phyloP scores from a whole-genome alignment of 2,329 filamentous ascomycete genomes.

The Fusarium cicatricum region DNA sequence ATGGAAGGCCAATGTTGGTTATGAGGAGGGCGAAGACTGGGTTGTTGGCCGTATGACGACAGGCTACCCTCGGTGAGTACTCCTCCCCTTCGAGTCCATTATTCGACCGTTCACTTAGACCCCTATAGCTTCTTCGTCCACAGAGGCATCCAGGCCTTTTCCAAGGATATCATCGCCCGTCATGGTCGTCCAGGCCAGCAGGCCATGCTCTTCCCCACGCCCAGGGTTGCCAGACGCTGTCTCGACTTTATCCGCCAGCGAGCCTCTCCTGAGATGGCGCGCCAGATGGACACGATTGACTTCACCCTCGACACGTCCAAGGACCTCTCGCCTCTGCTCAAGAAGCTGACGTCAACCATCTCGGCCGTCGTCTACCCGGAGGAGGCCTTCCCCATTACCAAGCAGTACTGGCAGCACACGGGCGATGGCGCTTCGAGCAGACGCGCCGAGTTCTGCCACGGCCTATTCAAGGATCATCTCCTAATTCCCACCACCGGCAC shows the following conservation, averaged over 20 bases:
- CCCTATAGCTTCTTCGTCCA: conserved; percentile 91
- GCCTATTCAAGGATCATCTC: conserved; percentile 74
- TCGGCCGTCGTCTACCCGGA: conserved; percentile 76
- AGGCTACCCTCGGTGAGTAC: conserved; percentile 81
- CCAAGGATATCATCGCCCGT: conserved; percentile 69
- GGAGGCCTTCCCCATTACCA: conserved; percentile 75
- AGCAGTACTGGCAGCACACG: conserved; percentile 96
- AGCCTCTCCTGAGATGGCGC: conserved; percentile 59
- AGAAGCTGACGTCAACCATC: conserved; percentile 65
- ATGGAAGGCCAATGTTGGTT: conserved; percentile 89
- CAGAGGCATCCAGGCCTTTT: conserved; percentile 79
- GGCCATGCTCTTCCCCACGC: conserved; percentile 85
- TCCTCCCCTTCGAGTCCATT: background rate
- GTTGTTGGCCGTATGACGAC: conserved; percentile 86
- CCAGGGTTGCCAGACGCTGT: conserved; percentile 74
- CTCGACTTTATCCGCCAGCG: conserved; percentile 73
- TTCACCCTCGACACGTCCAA: conserved; percentile 68
- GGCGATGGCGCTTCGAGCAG: conserved; percentile 93
- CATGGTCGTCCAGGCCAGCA: conserved; percentile 69
- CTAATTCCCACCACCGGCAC: conserved; percentile 49
- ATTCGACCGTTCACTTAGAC: conserved; percentile 19
- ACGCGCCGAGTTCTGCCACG: conserved; percentile 87
- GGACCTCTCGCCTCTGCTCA: conserved; percentile 59
- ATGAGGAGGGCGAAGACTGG: conserved; percentile 91
- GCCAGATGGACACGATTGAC: conserved; percentile 65